Base-by-base conservation (phyloP, 257 asterid species). In the Verbena officinalis region DNA sequence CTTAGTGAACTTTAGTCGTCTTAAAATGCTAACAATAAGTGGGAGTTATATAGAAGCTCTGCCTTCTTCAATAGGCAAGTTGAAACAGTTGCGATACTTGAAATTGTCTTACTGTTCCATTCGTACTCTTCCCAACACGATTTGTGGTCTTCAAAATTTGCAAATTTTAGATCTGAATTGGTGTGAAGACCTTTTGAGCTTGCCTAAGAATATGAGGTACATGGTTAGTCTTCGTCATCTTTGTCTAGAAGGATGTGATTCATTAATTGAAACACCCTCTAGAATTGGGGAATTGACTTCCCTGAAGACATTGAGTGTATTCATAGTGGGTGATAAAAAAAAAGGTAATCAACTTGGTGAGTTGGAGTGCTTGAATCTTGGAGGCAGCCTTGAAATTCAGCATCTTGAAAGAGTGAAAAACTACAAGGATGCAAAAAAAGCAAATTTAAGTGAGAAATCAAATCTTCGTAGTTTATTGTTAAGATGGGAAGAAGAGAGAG, bases 81-180 rank as follows among this genome's bases (percentile, higher is more conserved):
- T 77, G 31, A 71, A 68, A 46, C 81, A 80, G 52, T 50, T 77
- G 39, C 24, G 80, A 27, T 19, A 52, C 42, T 23, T 77, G 51
- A 65, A 73, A 45, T 50, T 73, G 46, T 73, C 75, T 4, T 0
- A 2, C 3, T 33, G 64, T 34, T 0, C 2, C 12, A 21, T 75
- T 22, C 53, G 16, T 17, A 60, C 48, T 7, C 66, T 79, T 4
- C 78, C 81, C 4, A 38, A 30, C 19, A 55, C 73, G 21, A 7
- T 78, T 38, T 73, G 71, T 43, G 49, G 55, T 58, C 77, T 76
- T 24, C 50, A 55, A 81, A 80, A 80, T 31, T 54, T 80, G 65
- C 66, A 80, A 55, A 23, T 60, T 20, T 63, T 80, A 42, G 68
- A 60, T 39, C 63, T 77, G 43, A 14, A 64, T 20, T 0, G 0